Evolutionary conservation across 1,284 basidiomycete genomes (phyloP), one percentile per base, ranked within the genome.

Genomic region (Rhizoctonia solani): DNA sequence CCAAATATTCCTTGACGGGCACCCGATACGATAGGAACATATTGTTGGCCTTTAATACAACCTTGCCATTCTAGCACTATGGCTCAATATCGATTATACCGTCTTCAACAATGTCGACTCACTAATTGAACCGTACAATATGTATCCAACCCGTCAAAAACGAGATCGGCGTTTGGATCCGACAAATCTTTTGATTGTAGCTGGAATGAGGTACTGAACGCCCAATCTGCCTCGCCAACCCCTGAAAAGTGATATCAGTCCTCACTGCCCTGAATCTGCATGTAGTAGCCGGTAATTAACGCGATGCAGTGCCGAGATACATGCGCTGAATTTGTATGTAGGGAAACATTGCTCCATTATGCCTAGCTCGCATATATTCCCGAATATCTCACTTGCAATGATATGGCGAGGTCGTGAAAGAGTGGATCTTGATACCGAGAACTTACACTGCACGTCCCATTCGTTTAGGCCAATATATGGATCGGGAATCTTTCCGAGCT

Each of bases 121-220:
- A 91, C 92, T 63, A 93, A 77, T 34, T 79, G 76, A 49, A 93
- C 81, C 16, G 79, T 80, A 3, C 89, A 87, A 75, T 92, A 95
- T 0, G 93, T 95, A 76, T 96, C 93, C 25, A 96, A 78, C 11
- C 94, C 93, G 16, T 94, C 92, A 70, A 95, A 93, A 6, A 94
- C 80, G 25, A 96, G 79, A 74, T 95, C 92, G 27, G 82, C 79
- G 59, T 87, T 82, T 2, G 79, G 72, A 4, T 79, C 75, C 2
- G 74, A 71, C 13, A 86, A 74, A 56, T 87, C 82, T 25, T 76
- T 76, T 11, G 82, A 77, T 1, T 79, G 78, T n/a, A 86, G 79
- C 8, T 76, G 71, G 73, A 95, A 89, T 1, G 75, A 78, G 8
- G 86, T 88, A 73, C 83, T 87, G 81, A 95, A 96, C n/a, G 81